Evolutionary conservation across 2,329 filamentous ascomycete species (phyloP).

Genomic region (Claviceps humidiphila): DNA sequence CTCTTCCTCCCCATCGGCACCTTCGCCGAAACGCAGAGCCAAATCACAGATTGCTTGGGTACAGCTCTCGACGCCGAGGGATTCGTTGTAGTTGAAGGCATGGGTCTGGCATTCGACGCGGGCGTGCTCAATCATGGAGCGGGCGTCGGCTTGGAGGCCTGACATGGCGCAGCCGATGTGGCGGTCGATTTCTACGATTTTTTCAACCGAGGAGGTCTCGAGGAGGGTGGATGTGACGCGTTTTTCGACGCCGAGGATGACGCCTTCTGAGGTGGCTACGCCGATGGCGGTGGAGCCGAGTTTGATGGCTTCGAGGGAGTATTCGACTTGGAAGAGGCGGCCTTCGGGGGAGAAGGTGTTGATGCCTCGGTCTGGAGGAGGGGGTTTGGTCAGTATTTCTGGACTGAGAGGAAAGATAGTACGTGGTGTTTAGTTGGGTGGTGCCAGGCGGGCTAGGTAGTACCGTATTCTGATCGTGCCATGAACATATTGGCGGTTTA

Average conservation of each 20-base stretch:
- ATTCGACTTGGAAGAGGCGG: slow-evolving; percentile 99
- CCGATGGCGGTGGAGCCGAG: slow-evolving; percentile 96
- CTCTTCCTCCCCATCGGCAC: slow-evolving; percentile 94
- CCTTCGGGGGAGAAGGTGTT: slow-evolving; percentile 99
- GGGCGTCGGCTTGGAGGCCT: slow-evolving; percentile 90
- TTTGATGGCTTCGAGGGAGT: slow-evolving; percentile 99
- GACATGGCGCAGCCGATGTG: slow-evolving; percentile 99
- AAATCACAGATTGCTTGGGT: slow-evolving; percentile 98
- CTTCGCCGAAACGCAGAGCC: slow-evolving; percentile 90
- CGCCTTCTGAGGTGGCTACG: slow-evolving; percentile 87
- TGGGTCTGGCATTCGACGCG: slow-evolving; percentile 96
- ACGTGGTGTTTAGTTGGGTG: neutral
- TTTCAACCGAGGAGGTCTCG: slow-evolving; percentile 95
- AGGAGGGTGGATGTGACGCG: slow-evolving; percentile 95
- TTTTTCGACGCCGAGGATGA: slow-evolving; percentile 96
- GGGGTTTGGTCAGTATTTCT: neutral
- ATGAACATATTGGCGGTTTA: slow-evolving; percentile 80
- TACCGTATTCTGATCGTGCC: slow-evolving; percentile 99
- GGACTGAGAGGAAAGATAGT: no score
- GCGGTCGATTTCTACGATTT: slow-evolving; percentile 98
- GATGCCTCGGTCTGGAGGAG: slow-evolving; percentile 73
- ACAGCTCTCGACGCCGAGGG: slow-evolving; percentile 88
- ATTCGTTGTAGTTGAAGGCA: slow-evolving; percentile 95
- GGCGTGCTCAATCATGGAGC: slow-evolving; percentile 96
- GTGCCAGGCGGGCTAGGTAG: slow-evolving; percentile 23